Evolutionary conservation across 2,329 filamentous ascomycete genomes (phyloP), one percentile per base, ranked within the genome.

Genomic region (Laburnicola sp.): DNA sequence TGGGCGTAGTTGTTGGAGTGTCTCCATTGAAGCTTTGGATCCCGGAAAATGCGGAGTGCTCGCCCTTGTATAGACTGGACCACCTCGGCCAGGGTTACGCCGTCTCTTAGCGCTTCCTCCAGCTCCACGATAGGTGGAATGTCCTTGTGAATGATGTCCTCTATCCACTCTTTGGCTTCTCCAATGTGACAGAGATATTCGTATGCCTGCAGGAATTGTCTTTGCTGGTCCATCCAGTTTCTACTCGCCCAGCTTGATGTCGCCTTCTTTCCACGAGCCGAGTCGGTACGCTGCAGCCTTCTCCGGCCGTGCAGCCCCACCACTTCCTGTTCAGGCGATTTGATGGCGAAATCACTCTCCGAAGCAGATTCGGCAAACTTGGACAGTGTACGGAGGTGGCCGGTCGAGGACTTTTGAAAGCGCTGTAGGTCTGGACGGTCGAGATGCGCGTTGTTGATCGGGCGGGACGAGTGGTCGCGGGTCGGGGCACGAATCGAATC

Each of bases 181-280:
- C 94, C 94, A 59, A 99, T 97, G 69, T 99, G 94, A 70, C 94
- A 99, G 32, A 99, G 86, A 70, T 99, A 99, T 72, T 99, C 94
- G 69, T 99, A 99, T 5, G 94, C 94, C 73, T 96, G 90, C 46
- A 99, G 76, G 66, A 97, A 97, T 71, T 97, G 93, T 25, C 94
- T 85, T 70, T 99, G 93, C 70, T 96, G 94, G 72, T 99, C 94
- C 93, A 99, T 99, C 94, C 94, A 99, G 70, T 93, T 96, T 43
- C 89, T 84, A 21, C 86, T 86, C 57, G 89, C 85, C 87, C 91
- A 94, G 42, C 80, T 75, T 37, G 79, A 74, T 22, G 78, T 73
- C 16, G 76, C 76, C 59, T 81, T 84, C 56, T 82, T 83, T 46
- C 68, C 76, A 48, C 74, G 76, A 45, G 75, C 74, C 21, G 78